Evolutionary conservation across 1,284 basidiomycete species (phyloP).

Genomic region (Moesziomyces aphidis): DNA sequence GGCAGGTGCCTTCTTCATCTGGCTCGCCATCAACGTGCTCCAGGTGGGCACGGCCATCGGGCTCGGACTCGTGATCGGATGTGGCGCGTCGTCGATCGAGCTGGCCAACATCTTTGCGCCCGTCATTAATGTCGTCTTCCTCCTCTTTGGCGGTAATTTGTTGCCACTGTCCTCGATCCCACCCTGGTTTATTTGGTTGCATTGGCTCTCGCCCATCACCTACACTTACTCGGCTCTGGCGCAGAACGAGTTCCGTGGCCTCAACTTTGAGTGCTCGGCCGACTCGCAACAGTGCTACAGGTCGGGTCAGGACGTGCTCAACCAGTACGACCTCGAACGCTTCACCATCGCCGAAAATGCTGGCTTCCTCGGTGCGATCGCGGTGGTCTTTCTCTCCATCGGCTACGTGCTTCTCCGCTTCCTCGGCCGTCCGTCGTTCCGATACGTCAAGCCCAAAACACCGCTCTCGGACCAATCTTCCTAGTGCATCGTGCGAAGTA

Average conservation of each 20-base stretch:
- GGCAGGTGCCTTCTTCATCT: slow-evolving; percentile 47
- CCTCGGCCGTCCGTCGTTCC: slow-evolving; percentile 28
- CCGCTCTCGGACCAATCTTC: slow-evolving; percentile 4
- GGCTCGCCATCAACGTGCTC: slow-evolving; percentile 46
- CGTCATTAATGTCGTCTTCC: slow-evolving; percentile 55
- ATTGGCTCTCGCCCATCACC: slow-evolving; percentile 56
- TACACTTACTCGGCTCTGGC: slow-evolving; percentile 50
- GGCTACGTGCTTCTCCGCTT: slow-evolving; percentile 43
- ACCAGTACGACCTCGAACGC: slow-evolving; percentile 44
- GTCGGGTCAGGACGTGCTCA: slow-evolving; percentile 46
- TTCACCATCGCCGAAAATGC: slow-evolving; percentile 54
- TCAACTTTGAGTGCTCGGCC: slow-evolving; percentile 35
- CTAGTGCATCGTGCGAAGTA: no score
- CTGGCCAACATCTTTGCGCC: slow-evolving; percentile 55
- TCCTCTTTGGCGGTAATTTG: slow-evolving; percentile 55
- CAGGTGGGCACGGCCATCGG: slow-evolving; percentile 32
- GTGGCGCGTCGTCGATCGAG: slow-evolving; percentile 36
- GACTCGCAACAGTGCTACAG: slow-evolving; percentile 44
- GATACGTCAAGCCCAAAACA: slow-evolving; percentile 38
- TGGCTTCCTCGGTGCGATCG: slow-evolving; percentile 51
- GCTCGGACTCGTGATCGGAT: slow-evolving; percentile 46
- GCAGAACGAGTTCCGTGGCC: slow-evolving; percentile 46
- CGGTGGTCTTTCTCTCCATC: slow-evolving; percentile 25
- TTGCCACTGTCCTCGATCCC: slow-evolving; percentile 47
- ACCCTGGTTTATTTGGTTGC: slow-evolving; percentile 54